Evolutionary conservation across 139 green algal genomes (phyloP).

Genomic region (Tetraselmis striata): DNA sequence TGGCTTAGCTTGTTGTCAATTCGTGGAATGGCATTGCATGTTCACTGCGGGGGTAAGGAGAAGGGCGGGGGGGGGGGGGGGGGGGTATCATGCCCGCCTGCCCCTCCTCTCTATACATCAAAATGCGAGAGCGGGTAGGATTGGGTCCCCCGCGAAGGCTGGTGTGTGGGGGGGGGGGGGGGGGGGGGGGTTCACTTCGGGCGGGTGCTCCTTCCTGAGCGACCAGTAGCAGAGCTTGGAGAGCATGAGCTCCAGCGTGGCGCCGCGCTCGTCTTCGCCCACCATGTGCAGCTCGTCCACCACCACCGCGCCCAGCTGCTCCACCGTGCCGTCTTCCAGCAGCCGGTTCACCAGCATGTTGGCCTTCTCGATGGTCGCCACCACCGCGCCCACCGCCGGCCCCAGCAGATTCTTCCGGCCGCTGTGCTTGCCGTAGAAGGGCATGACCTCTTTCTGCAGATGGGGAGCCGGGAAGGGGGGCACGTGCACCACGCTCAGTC

Average conservation of each 20-base stretch:
- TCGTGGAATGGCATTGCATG: too few species aligned
- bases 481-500: too few species aligned
- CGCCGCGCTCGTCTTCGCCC: slow-evolving; percentile 74
- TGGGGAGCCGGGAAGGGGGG: too few species aligned
- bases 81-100: too few species aligned
- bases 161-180: not conserved
- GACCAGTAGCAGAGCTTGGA: slow-evolving; percentile 83
- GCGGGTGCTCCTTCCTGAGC: not conserved
- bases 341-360: slow-evolving; percentile 69
- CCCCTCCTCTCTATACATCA: too few species aligned
- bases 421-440: slow-evolving; percentile 4
- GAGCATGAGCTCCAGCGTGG: slow-evolving; percentile 93
- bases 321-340: slow-evolving; percentile 61
- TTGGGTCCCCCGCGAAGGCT: too few species aligned
- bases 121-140: too few species aligned
- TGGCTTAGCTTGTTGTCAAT: too few species aligned
- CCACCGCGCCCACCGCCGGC: slow-evolving; percentile 36
- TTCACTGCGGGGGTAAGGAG: too few species aligned
- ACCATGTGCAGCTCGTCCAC: slow-evolving; percentile 94
- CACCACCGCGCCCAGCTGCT: slow-evolving; percentile 57
- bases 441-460: not conserved
- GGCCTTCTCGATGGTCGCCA: slow-evolving; percentile 87
- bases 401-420: not conserved
- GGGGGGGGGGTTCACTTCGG: not conserved
- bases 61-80: too few species aligned